Percentiles rank a stretch among this genome's conserved stretches.
Evolutionary conservation across 2,329 filamentous ascomycete genomes (phyloP).

Genomic region (Aspergillus carbonarius): DNA sequence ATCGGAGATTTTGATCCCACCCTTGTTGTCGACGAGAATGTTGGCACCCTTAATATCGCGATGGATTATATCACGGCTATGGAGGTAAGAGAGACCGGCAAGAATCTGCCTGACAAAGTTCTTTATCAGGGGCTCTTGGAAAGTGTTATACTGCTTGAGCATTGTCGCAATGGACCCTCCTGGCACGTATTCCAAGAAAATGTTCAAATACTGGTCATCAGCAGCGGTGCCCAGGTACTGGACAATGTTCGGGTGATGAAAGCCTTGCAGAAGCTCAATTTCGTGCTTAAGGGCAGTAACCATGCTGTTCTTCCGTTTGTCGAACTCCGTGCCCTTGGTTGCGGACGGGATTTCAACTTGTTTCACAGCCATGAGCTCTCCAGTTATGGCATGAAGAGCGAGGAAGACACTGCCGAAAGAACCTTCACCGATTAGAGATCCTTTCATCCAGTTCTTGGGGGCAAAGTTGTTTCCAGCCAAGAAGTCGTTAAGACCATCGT

Average conservation of each 20-base stretch:
- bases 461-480: slow-evolving; percentile 91
- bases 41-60: slow-evolving; percentile 99
- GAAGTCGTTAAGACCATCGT: slow-evolving; percentile 87
- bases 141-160: slow-evolving; percentile 96
- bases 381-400: slow-evolving; percentile 90
- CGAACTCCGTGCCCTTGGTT: slow-evolving; percentile 72
- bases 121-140: slow-evolving; percentile 88
- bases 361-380: slow-evolving; percentile 96
- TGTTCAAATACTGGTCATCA: slow-evolving; percentile 88
- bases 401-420: slow-evolving; percentile 96
- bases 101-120: slow-evolving; percentile 97
- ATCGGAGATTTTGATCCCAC: slow-evolving; percentile 98
- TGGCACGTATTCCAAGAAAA: slow-evolving; percentile 99
- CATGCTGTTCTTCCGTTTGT: slow-evolving; percentile 95
- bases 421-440: slow-evolving; percentile 91
- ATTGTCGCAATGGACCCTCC: slow-evolving; percentile 97
- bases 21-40: slow-evolving; percentile 98
- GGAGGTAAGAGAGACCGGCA: slow-evolving; percentile 86
- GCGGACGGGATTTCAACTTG: slow-evolving; percentile 90
- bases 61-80: slow-evolving; percentile 94
- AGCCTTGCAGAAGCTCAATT: slow-evolving; percentile 87
- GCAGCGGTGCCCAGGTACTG: slow-evolving; percentile 96
- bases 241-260: slow-evolving; percentile 96
- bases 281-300: slow-evolving; percentile 95
- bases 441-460: slow-evolving; percentile 99